Base-by-base conservation (phyloP, 306 rosid genomes). In the Pyrus bretschneideri region DNA sequence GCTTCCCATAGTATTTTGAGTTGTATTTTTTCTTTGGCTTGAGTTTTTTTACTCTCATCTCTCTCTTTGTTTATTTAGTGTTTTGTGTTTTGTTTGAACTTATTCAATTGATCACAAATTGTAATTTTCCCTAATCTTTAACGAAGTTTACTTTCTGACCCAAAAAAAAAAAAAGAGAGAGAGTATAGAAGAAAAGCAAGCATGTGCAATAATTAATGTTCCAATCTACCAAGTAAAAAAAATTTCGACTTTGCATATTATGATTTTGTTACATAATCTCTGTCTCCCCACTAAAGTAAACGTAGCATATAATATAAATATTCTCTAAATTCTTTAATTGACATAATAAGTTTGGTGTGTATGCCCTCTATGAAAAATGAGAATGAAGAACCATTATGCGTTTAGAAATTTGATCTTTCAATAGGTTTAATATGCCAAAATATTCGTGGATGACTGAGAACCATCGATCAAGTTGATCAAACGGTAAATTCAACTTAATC, bases 251-350 rank as follows among this genome's bases (percentile, higher is more conserved):
- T 44, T 61, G 60, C 62, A 74, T 27, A 18, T 58, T 74, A 44
- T 42, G 13, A 21, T 23, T 60, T 54, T 49, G 27, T 49, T 55
- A 51, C 81, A 72, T 77, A 78, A 72, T 81, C 78, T 62, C 27
- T 44, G 52, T 42, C 78, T 72, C 44, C 44, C 73, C 79, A 82
- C 82, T 29, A 63, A 65, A 63, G 29, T 68, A 27, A 66, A 54
- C 42, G 29, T n/a, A 40, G 69, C 66, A 64, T 72, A 72, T 23
- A 33, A 33, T 31, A 62, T 52, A 45, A 23, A 38, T 70, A 62
- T 81, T 70, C 81, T 65, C 57, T 29, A 55, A n/a, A 15, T 54
- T 59, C 40, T 75, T 64, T 76, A 31, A 10, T 15, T 23, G 18
- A 64, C 22, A 11, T 27, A 31, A 35, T 18, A 23, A 30, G 21